Conservation (phyloP, 352 stramenopile genomes). For the Globisporangium carolinianum region DNA sequence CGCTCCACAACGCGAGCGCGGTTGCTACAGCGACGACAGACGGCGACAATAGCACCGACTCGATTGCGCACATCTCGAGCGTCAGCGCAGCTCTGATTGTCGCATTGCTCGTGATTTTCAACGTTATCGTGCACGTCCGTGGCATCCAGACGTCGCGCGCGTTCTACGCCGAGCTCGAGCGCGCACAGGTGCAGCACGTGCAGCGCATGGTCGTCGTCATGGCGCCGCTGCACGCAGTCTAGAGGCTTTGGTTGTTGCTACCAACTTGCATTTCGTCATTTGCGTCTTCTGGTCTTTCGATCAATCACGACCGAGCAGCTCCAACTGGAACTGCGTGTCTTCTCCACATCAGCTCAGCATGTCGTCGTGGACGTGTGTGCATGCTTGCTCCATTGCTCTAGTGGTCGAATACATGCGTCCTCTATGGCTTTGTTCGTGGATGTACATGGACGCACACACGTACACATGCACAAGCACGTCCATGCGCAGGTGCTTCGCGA, state of each 20-base stretch:
- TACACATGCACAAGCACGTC: neutral
- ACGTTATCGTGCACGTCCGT: conserved; percentile 54
- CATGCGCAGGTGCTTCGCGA: neutral
- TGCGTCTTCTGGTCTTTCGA: no score
- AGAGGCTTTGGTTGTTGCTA: neutral
- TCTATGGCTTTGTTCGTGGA: neutral
- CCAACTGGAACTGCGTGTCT: no score
- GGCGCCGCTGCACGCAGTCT: conserved; percentile 6
- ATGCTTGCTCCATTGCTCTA: no score
- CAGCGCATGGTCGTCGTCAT: conserved; percentile 12
- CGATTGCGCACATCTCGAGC: conserved; percentile 27
- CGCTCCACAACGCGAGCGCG: conserved; percentile 11
- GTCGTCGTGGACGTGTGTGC: no score
- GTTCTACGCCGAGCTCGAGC: conserved; percentile 32
- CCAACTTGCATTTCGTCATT: no score
- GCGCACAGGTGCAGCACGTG: conserved; percentile 3
- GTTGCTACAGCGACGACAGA: conserved; percentile 1
- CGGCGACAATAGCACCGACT: conserved; percentile 17
- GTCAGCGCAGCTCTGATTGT: conserved; percentile 40
- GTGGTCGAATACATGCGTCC: neutral
- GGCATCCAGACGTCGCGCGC: conserved; percentile 27
- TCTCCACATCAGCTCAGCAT: no score
- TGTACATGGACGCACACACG: neutral
- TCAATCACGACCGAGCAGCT: no score
- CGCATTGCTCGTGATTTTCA: conserved; percentile 38